Base-by-base conservation (phyloP, 352 stramenopile species). In the Globisporangium barbulae region DNA sequence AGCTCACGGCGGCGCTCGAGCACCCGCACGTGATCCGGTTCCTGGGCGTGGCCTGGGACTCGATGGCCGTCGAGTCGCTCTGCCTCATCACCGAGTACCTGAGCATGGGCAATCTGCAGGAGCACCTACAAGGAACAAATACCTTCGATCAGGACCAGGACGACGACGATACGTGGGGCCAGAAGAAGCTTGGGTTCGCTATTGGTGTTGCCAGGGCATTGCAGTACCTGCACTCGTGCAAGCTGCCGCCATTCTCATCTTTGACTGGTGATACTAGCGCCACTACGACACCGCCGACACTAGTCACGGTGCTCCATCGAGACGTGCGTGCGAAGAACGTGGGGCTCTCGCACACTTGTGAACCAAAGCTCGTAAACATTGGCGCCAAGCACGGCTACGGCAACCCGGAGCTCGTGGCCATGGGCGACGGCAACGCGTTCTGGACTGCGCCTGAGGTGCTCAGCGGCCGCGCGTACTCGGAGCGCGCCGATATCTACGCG, bases 11-110 rank as follows among this genome's bases (percentile, higher is more conserved):
- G 5, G 69, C 60, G 31, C 54, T 88, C 28, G 65, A 73, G 6
- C 81, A 90, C 57, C 74, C 76, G 0, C 76, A 90, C 61, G 68
- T 90, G 30, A 64, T 80, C 10, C 59, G 61, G 0, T 81, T 87
- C 53, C 57, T 90, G 22, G 81, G 75, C n/a, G 75, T 90, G 2
- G 81, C 81, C 5, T 90, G 81, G 81, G 73, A 66, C 12, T 58
- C 42, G 6, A 60, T 31, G 12, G 35, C 49, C 6, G 13, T 64
- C 25, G 53, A 64, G 55, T 65, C 59, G 33, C 48, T 69, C 12
- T 56, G 49, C 25, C 41, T 80, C 41, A 58, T 75, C 28, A 69
- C 67, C 61, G 68, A 80, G 52, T 75, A 76, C 39, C 55, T 69
- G 37, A 45, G 59, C 0, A 33, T 44, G 35, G 73, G 70, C 37